Base-by-base conservation (phyloP, 2,329 filamentous ascomycete species). In the Epichloe scottii region DNA sequence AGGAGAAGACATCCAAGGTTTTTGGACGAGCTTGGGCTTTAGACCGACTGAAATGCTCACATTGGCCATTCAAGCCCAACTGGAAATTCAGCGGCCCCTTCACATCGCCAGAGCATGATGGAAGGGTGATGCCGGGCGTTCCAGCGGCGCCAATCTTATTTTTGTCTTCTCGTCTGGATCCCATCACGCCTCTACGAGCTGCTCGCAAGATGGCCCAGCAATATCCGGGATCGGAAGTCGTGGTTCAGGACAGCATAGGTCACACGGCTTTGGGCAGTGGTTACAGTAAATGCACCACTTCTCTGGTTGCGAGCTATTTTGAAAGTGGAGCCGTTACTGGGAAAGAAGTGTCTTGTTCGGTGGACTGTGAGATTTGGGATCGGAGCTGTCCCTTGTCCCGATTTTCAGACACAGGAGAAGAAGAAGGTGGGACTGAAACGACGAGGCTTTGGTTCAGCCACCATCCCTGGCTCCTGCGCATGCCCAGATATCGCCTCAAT, bases 111-210 rank as follows among this genome's bases (percentile, higher is more conserved):
- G 8, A 48, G 11, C 40, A 56, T 37, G 56, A 60, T 21, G 46
- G 63, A 34, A 38, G 53, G 23, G 17, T 58, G 7, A 50, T 55
- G 2, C 53, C 53, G 5, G 66, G 59, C 4, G 61, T 55, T 37
- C 72, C 72, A 0, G 58, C 58, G 1, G 67, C 67, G 6, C 71
- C 72, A 5, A 53, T 75, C 19, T 55, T 75, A 34, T 72, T 72
- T 57, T 52, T 74, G 8, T 63, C 65, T n/a, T 69, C 66, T 49
- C 55, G 60, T 6, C 60, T 66, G 10, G 72, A 74, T 48, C 72
- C 72, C 7, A 67, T 73, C 14, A 74, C 72, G 30, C 72, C 72
- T 6, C 55, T 69, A 21, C 4, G 21, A 4, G 17, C 17, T n/a
- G 53, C 53, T 12, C 45, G 46, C 3, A 15, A 23, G 37, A 57